Evolutionary conservation across 768 basidiomycete species (phyloP).

Genomic region (Boletus sensibilis): DNA sequence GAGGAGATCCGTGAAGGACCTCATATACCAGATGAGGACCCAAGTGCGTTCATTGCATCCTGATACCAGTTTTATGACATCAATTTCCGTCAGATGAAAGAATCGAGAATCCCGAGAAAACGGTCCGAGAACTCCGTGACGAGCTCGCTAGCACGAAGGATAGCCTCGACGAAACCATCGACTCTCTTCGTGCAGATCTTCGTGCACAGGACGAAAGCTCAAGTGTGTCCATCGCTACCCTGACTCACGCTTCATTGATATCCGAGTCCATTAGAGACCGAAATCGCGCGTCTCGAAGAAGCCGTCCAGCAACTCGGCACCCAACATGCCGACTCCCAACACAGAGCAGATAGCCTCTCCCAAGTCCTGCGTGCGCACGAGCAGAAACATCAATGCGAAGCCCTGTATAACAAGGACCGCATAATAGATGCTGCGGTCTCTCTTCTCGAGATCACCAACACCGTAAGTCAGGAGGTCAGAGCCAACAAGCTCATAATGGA

Average conservation of each 20-base stretch:
- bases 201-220: neutral
- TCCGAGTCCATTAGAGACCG: neutral
- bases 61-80: too few species aligned
- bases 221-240: neutral
- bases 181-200: neutral
- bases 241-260: neutral
- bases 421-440: slow-evolving; percentile 2
- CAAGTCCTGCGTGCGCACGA: neutral
- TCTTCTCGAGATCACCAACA: neutral
- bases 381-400: slow-evolving; percentile 2
- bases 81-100: too few species aligned
- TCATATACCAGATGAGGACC: too few species aligned
- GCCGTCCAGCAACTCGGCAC: neutral
- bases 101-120: too few species aligned
- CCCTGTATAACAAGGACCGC: neutral
- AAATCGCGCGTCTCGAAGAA: neutral
- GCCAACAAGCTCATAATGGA: neutral
- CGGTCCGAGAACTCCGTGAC: neutral
- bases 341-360: neutral
- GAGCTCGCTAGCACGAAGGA: neutral
- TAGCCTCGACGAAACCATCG: neutral
- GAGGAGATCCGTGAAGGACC: too few species aligned
- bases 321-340: neutral
- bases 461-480: neutral
- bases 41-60: neutral